Conservation (phyloP, 306 rosid species). For the Elaeagnus macrophylla region DNA sequence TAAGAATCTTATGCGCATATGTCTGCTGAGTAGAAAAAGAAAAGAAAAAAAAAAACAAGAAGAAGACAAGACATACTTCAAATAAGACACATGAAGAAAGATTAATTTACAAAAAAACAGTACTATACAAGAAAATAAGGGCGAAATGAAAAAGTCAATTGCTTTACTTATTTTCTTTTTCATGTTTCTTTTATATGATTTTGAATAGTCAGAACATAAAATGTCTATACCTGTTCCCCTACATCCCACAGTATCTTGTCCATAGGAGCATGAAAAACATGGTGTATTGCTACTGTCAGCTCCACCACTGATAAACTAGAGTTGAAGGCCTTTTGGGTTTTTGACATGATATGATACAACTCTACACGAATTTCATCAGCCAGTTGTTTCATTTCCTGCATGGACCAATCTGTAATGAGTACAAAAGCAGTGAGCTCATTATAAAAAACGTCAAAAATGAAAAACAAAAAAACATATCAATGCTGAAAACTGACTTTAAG, state of each 20-base stretch:
- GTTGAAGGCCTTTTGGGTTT: conserved; percentile 29
- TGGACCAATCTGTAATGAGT: conserved; percentile 18
- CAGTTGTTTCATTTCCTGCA: conserved; percentile 80
- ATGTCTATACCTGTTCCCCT: conserved; percentile 71
- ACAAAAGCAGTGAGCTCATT: conserved; percentile 17
- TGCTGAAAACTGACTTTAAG: conserved; percentile 37
- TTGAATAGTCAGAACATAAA: background rate
- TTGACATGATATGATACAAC: conserved; percentile 39
- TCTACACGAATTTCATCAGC: conserved; percentile 70
- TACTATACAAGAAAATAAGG: too few relatives aligned
- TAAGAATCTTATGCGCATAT: conserved; percentile 77
- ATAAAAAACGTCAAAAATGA: background rate
- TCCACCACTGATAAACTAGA: conserved; percentile 71
- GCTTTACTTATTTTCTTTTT: background rate
- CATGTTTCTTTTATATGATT: background rate
- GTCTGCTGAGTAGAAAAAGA: conserved; percentile 44
- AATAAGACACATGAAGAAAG: background rate
- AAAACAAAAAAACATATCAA: conserved; percentile 14
- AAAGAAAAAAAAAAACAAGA: too few relatives aligned
- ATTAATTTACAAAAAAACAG: too few relatives aligned
- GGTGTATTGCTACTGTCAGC: conserved; percentile 80
- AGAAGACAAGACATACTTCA: background rate
- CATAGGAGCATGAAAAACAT: conserved; percentile 84
- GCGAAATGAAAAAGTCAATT: background rate
- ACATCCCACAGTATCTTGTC: conserved; percentile 92